A percentile compares a stretch with the other conserved stretches of the same genome.
Evolutionary conservation across 148 eudicot species (phyloP).

Genomic region (Cornus kousa): DNA sequence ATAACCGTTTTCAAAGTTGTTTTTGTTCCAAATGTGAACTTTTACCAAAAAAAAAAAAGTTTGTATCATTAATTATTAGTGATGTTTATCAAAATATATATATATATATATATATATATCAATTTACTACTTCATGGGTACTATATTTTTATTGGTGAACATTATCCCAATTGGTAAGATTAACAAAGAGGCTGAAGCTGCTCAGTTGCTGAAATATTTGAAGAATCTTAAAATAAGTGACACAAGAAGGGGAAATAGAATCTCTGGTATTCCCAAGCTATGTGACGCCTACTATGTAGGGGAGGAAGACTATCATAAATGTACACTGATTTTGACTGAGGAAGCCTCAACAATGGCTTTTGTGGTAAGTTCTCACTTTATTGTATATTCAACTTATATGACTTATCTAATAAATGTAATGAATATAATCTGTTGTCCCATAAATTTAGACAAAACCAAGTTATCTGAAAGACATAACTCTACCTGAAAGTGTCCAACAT

Average conservation of each 20-base stretch:
- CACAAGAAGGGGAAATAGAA: conserved; percentile 58
- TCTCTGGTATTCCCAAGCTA: conserved; percentile 60
- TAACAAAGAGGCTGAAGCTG: conserved; percentile 62
- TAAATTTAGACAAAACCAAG: too few relatives aligned
- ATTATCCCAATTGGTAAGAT: conserved; percentile 36
- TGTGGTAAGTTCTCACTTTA: conserved; percentile 53
- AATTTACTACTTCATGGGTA: not conserved
- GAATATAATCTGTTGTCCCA: too few relatives aligned
- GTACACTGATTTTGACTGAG: conserved; percentile 92
- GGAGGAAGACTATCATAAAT: conserved; percentile 58
- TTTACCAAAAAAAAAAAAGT: conserved; percentile 73
- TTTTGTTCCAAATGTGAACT: conserved; percentile 81
- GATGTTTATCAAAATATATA: not conserved
- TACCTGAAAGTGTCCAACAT: too few relatives aligned
- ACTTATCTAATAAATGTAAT: too few relatives aligned
- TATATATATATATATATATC: not conserved
- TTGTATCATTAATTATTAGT: conserved; percentile 1
- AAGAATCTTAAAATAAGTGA: conserved; percentile 91
- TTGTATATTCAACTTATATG: too few relatives aligned
- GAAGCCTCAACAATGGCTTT: conserved; percentile 98
- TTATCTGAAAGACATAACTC: too few relatives aligned
- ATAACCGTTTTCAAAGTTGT: conserved; percentile 71
- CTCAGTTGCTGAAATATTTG: conserved; percentile 50
- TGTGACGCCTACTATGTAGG: conserved; percentile 88
- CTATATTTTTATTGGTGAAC: not conserved